Evolutionary conservation across 495 filamentous ascomycete genomes (phyloP), one percentile per base, ranked within the genome.

Genomic region (Neurospora discreta): DNA sequence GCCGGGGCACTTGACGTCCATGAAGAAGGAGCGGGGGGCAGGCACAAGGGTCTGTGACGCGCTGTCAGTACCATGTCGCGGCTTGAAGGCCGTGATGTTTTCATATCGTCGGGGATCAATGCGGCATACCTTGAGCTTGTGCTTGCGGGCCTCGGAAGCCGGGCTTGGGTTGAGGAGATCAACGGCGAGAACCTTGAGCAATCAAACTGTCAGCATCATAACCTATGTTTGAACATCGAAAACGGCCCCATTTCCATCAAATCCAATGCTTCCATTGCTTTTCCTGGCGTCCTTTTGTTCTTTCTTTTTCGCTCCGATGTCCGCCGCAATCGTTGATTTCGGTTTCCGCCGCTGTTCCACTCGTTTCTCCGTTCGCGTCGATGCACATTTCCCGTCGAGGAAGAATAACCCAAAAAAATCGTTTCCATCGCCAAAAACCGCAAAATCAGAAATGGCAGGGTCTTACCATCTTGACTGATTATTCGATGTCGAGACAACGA

Each of bases 1-100:
- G 80, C 95, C 95, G 81, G 95, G 95, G 90, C 95, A 99, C 89
- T 98, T 99, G 86, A 99, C 95, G 79, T 99, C 95, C 95, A 99
- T 99, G 90, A 99, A 99, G 90, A 98, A 99, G 77, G 94, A 97
- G 79, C 95, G 93, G 74, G 95, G 95, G 72, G 89, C 90, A 78
- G 95, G 95, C 80, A 99, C 95, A 79, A 99, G 90, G 71, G 88
- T 92, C 95, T 98, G 77, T 72, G 52, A 15, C 71, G 52, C 39
- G 36, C 9, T 67, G 73, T 80, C 74, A 82, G 75, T 68, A 75
- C 72, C 73, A 74, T 65, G 13, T 65, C 15, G 33, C 20, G 13
- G 70, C 16, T 26, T 38, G 9, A 23, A 30, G 46, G 39, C 30
- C 39, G 30, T 33, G 13, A 40, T 43, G 18, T 70, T 40, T 60